Evolutionary conservation across 495 filamentous ascomycete genomes (phyloP).

Genomic region (Penicillium robsamsonii): DNA sequence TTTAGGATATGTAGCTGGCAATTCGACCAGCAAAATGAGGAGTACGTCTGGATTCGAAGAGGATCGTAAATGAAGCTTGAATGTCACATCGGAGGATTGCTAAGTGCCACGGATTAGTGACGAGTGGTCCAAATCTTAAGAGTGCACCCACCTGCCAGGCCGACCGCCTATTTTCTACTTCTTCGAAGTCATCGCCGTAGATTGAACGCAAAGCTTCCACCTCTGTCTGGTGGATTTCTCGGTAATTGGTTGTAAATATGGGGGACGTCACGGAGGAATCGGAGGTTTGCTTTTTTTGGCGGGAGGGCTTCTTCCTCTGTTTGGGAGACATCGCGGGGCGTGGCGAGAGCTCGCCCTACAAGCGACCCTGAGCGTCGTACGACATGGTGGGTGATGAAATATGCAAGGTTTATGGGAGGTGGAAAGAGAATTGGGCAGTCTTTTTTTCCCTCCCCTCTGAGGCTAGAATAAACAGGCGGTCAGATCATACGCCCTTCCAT

Average conservation of each 20-base stretch:
- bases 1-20: conserved; percentile 93
- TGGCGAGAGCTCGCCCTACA: conserved; percentile 37
- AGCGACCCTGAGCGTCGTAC: conserved; percentile 19
- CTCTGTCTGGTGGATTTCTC: conserved; percentile 83
- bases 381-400: conserved; percentile 15
- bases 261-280: conserved; percentile 33
- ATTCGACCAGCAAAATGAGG: conserved; percentile 63
- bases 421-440: conserved; percentile 11
- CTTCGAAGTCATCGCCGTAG: conserved; percentile 85
- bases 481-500: conserved; percentile 17
- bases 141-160: conserved; percentile 76
- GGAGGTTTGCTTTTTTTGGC: conserved; percentile 35
- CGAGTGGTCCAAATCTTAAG: conserved; percentile 1
- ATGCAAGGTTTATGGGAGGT: conserved; percentile 5
- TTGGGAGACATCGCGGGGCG: conserved; percentile 53
- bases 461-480: conserved; percentile 26
- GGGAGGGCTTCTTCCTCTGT: conserved; percentile 41
- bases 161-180: conserved; percentile 65
- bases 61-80: conserved; percentile 75
- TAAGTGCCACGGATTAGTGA: conserved; percentile 20
- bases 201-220: conserved; percentile 84
- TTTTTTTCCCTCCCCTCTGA: conserved; percentile 13
- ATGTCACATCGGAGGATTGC: conserved; percentile 75
- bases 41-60: conserved; percentile 63
- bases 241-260: conserved; percentile 61